Conservation (phyloP, 768 basidiomycete species). For the Trametes meyenii region DNA sequence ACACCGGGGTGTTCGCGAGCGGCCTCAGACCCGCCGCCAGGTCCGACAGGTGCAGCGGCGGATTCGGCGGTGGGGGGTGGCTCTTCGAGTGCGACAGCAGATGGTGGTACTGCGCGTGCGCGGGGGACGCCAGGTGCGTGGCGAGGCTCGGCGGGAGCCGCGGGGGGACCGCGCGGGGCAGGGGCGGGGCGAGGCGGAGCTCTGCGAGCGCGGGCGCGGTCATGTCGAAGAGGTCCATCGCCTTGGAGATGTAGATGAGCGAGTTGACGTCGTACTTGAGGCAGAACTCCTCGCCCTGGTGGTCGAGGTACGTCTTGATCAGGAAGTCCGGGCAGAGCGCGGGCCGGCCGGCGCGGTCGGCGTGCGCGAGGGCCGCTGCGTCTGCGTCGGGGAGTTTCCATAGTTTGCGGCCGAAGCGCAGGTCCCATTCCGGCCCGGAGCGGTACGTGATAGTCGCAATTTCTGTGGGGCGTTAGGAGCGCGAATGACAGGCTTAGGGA, state of each 20-base stretch:
- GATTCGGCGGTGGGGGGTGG: conserved; percentile 71
- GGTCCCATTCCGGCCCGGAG: conserved; percentile 99
- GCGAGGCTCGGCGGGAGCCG: conserved; percentile 34
- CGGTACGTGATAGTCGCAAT: conserved; percentile 99
- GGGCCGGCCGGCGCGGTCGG: conserved; percentile 45
- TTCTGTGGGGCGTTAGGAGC: conserved; percentile 50
- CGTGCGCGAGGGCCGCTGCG: background rate
- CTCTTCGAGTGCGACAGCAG: conserved; percentile 60
- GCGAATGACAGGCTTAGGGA: conserved; percentile 19
- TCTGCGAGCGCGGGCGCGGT: conserved; percentile 73
- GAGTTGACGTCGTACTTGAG: conserved; percentile 98
- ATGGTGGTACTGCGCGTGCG: conserved; percentile 29
- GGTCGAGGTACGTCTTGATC: conserved; percentile 98
- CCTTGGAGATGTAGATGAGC: conserved; percentile 97
- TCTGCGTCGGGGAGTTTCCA: conserved; percentile 44
- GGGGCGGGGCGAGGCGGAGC: conserved; percentile 54
- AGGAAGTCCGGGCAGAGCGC: conserved; percentile 95
- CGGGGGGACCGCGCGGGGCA: conserved; percentile 30
- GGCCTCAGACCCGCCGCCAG: conserved; percentile 80
- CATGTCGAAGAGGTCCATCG: conserved; percentile 99
- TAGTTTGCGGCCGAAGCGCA: conserved; percentile 88
- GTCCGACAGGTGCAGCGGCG: conserved; percentile 72
- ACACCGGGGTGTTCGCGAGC: conserved; percentile 72
- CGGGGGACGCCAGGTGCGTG: conserved; percentile 25
- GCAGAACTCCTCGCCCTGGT: conserved; percentile 95